Conservation (phyloP, 345 rosid genomes). For the Reutealis trisperma region DNA sequence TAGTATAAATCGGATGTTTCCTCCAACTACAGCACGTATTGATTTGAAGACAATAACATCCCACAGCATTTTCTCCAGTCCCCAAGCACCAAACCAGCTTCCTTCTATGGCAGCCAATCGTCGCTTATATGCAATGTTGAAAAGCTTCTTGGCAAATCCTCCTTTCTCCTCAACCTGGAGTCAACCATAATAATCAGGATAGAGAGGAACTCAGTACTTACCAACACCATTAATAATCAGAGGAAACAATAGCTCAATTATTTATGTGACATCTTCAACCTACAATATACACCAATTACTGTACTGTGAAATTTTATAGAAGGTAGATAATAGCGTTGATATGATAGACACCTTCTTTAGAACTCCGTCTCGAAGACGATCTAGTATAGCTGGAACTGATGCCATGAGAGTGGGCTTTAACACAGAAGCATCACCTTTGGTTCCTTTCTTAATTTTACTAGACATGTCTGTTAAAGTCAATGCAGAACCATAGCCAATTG, state of each 20-base stretch:
- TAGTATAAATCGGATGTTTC: slow-evolving; percentile 66
- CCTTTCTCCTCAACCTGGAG: slow-evolving; percentile 81
- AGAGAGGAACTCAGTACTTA: slow-evolving; percentile 6
- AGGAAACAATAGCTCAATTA: not conserved
- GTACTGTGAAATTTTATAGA: not conserved
- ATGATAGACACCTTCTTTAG: slow-evolving; percentile 55
- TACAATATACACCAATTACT: slow-evolving; percentile 1
- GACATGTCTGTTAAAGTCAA: slow-evolving; percentile 82
- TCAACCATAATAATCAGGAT: slow-evolving; percentile 9
- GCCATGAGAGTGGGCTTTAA: slow-evolving; percentile 83
- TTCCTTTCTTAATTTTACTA: slow-evolving; percentile 81
- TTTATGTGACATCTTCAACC: not conserved
- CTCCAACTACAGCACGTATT: slow-evolving; percentile 76
- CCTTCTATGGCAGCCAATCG: slow-evolving; percentile 73
- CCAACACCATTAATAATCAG: not conserved
- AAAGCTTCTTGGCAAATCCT: slow-evolving; percentile 64
- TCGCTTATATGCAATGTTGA: slow-evolving; percentile 68
- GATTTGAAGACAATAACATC: slow-evolving; percentile 60
- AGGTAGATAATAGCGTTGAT: slow-evolving; percentile 3
- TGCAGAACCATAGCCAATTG: slow-evolving; percentile 88
- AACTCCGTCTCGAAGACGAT: slow-evolving; percentile 85
- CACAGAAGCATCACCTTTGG: slow-evolving; percentile 83
- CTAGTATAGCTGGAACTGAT: slow-evolving; percentile 88
- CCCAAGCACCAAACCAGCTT: slow-evolving; percentile 96
- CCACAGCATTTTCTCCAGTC: slow-evolving; percentile 75